A percentile compares a stretch with the other conserved stretches of the same genome.
These are phyloP conservation scores for Suhomyces vadensis DNA, from an alignment of 805 yeast genomes.

Conservation along the genomic window DNA sequence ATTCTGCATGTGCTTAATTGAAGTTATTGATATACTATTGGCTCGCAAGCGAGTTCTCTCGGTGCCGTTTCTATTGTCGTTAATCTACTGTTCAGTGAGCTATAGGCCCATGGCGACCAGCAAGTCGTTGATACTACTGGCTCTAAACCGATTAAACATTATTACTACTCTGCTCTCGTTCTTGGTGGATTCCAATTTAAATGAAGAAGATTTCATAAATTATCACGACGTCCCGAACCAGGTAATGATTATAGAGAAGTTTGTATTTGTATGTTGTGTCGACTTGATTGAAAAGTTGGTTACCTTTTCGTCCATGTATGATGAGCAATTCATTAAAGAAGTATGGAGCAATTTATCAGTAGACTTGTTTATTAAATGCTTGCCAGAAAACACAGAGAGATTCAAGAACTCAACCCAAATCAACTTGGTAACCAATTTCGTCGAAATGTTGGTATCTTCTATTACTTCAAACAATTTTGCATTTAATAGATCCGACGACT, in stretches of 20 bases:
- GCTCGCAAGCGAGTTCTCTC: constrained; percentile 31
- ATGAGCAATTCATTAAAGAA: constrained; percentile 16
- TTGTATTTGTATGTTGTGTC: constrained; percentile 50
- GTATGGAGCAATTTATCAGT: constrained; percentile 28
- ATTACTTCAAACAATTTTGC: constrained; percentile 34
- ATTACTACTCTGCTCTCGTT: constrained; percentile 23
- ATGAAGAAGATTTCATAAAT: constrained; percentile 29
- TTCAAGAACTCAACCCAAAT: constrained; percentile 41
- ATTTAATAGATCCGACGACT: constrained; percentile 6
- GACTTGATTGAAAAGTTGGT: constrained; percentile 57
- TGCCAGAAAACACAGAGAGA: constrained; percentile 52
- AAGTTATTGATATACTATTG: constrained; percentile 32
- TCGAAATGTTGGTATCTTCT: constrained; percentile 54
- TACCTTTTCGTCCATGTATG: constrained; percentile 27
- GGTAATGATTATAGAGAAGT: constrained; percentile 44
- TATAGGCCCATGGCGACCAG: constrained; percentile 66
- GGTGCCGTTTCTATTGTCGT: constrained; percentile 60
- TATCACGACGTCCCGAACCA: constrained; percentile 35
- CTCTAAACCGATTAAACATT: constrained; percentile 17
- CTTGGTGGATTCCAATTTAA: constrained; percentile 26
- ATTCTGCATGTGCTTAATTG: constrained; percentile 29
- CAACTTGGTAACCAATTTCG: constrained; percentile 49
- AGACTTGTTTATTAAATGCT: constrained; percentile 37
- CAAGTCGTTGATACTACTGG: constrained; percentile 24
- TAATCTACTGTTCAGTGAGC: constrained; percentile 54